Percentiles rank a stretch among this genome's conserved stretches.
These are phyloP conservation scores for Penstemon newberryi DNA, from an alignment of 257 asterid genomes.

Conservation along the genomic window DNA sequence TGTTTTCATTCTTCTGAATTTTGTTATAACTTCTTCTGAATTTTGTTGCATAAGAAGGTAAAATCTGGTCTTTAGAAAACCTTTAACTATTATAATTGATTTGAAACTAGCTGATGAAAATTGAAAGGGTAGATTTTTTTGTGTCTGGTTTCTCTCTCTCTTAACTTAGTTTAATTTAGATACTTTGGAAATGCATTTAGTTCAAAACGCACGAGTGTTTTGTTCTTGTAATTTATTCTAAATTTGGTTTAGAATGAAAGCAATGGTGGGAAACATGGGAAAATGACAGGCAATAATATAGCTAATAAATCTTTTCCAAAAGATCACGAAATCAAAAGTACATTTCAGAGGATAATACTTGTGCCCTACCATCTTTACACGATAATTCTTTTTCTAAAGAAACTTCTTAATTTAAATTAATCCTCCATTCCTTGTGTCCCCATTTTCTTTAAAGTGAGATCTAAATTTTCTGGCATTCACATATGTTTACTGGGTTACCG, in stretches of 20 bases:
- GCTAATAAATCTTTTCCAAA: conserved; percentile 30
- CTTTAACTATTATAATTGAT: not conserved
- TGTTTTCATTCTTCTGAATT: not conserved
- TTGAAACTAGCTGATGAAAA: not conserved
- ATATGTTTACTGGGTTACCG: not conserved
- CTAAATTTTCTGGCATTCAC: conserved; percentile 16
- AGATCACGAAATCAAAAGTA: conserved; percentile 34
- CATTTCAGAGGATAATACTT: conserved; percentile 39
- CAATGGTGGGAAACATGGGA: conserved; percentile 31
- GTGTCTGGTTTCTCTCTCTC: not conserved
- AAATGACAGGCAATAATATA: conserved; percentile 36
- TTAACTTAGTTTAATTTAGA: not conserved
- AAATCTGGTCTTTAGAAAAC: not conserved
- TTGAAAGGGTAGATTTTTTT: not conserved
- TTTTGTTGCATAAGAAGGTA: not conserved
- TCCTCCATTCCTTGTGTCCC: conserved; percentile 31
- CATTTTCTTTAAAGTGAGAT: conserved; percentile 28
- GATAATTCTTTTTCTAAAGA: conserved; percentile 29
- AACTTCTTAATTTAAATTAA: conserved; percentile 39
- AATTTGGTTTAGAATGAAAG: not conserved
- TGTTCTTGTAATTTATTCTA: not conserved
- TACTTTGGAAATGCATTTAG: not conserved
- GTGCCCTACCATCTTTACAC: conserved; percentile 43
- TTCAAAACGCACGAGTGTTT: not conserved
- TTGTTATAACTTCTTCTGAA: too few species aligned